Evolutionary conservation across 148 eudicot species (phyloP), one percentile per base, ranked within the genome.

Genomic region (Camellia granthamiana): DNA sequence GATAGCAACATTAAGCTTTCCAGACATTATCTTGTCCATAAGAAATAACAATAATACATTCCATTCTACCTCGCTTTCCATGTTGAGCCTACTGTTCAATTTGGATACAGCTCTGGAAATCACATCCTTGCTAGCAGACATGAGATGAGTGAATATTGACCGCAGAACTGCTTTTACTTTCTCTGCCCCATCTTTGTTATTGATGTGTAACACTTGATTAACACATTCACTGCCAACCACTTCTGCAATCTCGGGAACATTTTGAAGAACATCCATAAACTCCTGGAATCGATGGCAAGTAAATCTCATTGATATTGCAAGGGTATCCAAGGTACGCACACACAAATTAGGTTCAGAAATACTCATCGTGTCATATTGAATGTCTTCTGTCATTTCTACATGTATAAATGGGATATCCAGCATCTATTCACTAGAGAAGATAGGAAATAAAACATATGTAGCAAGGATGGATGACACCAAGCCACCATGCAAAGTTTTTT

Each of bases 181-280:
- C 47, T 87, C 84, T 77, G 90, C 93, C 16, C 85, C 90, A 76
- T 88, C 89, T 15, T 82, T 43, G 0, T 88, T 82, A 67, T 82
- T 80, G 63, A 89, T 66, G 6, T 81, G 77, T 64, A 87, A 77
- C 7, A 96, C 84, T 80, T 84, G 89, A 76, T 90, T 84, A 54
- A 87, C 87, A 67, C 80, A 84, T 19, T 80, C 81, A 75, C 58
- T 81, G 81, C 98, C 97, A 70, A 92, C 91, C 86, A 93, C 85
- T 82, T 86, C 91, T 38, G 82, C 82, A 61, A 96, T 90, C 89
- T 96, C 99, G 10, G 97, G 99, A 82, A 92, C 90, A 83, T 76
- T 87, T 3, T 83, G 79, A n/a, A 92, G 87, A 81, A 91, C 90
- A 66, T 16, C 83, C 80, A 90, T 90, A 47, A 96, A 90, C 67